Evolutionary conservation across 2,329 filamentous ascomycete species (phyloP), one percentile per base, ranked within the genome.

Genomic region (Monilinia fructicola): DNA sequence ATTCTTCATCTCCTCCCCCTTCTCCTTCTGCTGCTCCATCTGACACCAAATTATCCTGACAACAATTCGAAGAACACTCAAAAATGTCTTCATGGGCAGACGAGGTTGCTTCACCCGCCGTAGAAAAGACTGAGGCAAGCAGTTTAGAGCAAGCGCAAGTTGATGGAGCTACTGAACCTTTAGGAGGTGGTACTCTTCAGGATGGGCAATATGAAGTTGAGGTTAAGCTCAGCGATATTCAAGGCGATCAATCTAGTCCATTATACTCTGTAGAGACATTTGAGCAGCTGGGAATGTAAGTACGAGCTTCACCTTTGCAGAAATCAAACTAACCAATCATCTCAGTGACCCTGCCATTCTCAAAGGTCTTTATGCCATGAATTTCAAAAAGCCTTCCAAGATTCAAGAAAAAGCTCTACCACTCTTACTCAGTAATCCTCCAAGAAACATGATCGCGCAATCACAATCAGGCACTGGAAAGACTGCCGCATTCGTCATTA

Each of bases 401-500:
- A 96, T 99, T 71, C 95, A 99, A 81, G 95, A 97, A 78, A 92
- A 90, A 73, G 95, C 95, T 1, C 85, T 99, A 23, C 95, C 95
- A 38, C 84, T 99, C 65, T 90, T 99, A 75, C 85, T 99, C 70
- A 82, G 85, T 73, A 83, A 97, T 76, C 94, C 95, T n/a, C 90
- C 94, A 0, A 84, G 85, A 71, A 98, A 98, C 79, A 90, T 99
- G 85, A 94, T 99, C 76, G 95, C 93, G 4, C 95, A 99, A 80
- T 99, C 95, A n/a, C 95, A 99, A 79, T 99, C 95, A 2, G 95
- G 95, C 73, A 99, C 95, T 26, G 95, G 95, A 76, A 99, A 99
- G 83, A 99, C 95, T 0, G 95, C 93, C 26, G 95, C 95, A 28
- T 99, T 99, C 78, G 91, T 95, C 55, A 89, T 97, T 69, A 96